Evolutionary conservation across 768 basidiomycete species (phyloP).

Genomic region (Aureoboletus auriporus): DNA sequence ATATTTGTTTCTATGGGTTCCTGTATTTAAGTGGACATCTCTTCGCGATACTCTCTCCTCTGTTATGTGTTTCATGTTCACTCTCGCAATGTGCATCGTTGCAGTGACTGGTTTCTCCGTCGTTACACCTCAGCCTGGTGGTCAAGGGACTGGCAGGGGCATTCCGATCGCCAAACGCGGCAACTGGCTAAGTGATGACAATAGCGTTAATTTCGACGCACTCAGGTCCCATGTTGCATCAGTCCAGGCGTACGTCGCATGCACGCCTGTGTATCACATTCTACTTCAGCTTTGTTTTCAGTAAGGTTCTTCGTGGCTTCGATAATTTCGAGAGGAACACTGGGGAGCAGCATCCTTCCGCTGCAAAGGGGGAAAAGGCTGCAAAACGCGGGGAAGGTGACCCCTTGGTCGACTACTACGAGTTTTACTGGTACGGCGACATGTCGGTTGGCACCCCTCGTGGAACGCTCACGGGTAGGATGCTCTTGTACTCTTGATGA

Average conservation of each 20-base stretch:
- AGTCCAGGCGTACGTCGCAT: slow-evolving; percentile 2
- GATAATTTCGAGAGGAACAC: slow-evolving; percentile 4
- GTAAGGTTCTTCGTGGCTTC: slow-evolving; percentile 2
- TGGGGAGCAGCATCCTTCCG: slow-evolving; percentile 1
- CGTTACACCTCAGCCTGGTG: neutral
- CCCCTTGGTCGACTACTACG: neutral
- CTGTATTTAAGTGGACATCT: no score
- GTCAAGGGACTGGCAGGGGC: neutral
- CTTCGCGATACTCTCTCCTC: no score
- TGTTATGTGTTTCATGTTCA: neutral
- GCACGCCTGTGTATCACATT: neutral
- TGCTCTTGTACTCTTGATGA: neutral
- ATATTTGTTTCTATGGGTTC: no score
- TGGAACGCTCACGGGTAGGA: neutral
- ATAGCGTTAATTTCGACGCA: neutral
- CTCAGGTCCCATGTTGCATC: slow-evolving; percentile 5
- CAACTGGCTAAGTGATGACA: neutral
- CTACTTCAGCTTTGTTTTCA: neutral
- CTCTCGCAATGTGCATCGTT: neutral
- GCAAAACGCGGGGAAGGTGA: neutral
- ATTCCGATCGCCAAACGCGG: slow-evolving; percentile 8
- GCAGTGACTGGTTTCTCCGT: neutral
- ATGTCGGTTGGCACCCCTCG: slow-evolving; percentile 10
- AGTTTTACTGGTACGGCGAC: slow-evolving; percentile 4
- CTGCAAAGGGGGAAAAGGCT: neutral